Evolutionary conservation across 1,284 basidiomycete species (phyloP).

Genomic region (Psilocybe mexicana): DNA sequence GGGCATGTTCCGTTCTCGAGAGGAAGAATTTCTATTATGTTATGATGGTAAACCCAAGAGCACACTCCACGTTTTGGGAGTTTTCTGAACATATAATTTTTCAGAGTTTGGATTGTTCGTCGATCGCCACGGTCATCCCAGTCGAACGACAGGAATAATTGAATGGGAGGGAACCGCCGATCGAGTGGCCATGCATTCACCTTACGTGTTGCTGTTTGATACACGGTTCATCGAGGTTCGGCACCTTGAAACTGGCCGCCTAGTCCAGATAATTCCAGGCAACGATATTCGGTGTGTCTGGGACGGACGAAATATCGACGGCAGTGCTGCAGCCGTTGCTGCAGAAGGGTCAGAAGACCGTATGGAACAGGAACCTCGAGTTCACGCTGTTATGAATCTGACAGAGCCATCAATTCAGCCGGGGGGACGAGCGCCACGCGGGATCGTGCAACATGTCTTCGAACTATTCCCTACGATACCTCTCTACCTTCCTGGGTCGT

Average conservation of each 20-base stretch:
- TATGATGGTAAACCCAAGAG: conserved; percentile 68
- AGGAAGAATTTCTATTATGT: conserved; percentile 90
- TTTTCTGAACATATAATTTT: conserved; percentile 24
- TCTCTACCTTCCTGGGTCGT: conserved; percentile 50
- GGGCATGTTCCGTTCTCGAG: conserved; percentile 89
- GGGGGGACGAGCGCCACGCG: conserved; percentile 39
- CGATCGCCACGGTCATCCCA: conserved; percentile 84
- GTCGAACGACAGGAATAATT: conserved; percentile 70
- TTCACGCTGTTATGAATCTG: conserved; percentile 75
- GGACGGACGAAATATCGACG: conserved; percentile 78
- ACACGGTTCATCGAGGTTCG: conserved; percentile 92
- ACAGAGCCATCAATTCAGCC: conserved; percentile 41
- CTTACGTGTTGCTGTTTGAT: conserved; percentile 91
- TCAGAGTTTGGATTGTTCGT: conserved; percentile 91
- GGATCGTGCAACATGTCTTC: conserved; percentile 74
- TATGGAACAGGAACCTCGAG: conserved; percentile 69
- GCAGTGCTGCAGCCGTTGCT: conserved; percentile 56
- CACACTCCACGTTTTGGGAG: not conserved
- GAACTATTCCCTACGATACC: conserved; percentile 80
- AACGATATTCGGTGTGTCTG: conserved; percentile 86
- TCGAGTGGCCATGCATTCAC: conserved; percentile 84
- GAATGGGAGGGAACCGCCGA: conserved; percentile 96
- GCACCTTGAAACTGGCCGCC: conserved; percentile 82
- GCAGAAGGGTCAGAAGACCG: conserved; percentile 53
- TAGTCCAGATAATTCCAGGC: conserved; percentile 90